Base-by-base conservation (phyloP, 257 asterid genomes). In the Nicotiana otophora region DNA sequence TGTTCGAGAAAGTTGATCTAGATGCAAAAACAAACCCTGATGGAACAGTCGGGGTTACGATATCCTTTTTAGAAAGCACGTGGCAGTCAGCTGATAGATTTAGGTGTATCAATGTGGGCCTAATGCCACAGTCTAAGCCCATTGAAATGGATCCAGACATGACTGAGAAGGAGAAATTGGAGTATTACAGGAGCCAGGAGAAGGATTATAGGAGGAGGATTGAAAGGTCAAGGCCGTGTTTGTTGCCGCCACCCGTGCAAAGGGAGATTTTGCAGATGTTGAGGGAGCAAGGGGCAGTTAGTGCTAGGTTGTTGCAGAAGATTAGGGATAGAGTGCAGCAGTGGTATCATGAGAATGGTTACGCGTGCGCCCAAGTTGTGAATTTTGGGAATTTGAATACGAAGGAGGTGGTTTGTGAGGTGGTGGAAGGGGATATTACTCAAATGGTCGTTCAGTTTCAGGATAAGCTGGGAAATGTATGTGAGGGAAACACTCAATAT, bases 391-490 rank as follows among this genome's bases (percentile, higher is more conserved):
- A 96, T 87, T 89, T 96, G 92, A 92, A 94, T 86, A 96, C 99
- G 0, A 91, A 84, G 51, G 98, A 96, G 86, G 97, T 96, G 63
- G 98, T 96, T 42, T 96, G 99, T 86, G 99, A 96, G 90, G 98
- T 96, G 75, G 98, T 94, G 86, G 99, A 96, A 90, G 99, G 99
- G 5, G 99, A 96, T 89, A 91, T 96, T 78, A 96, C 99, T 10
- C 97, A 96, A 85, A 20, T 94, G 77, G 92, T 90, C 75, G 84
- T 96, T 78, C 98, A 96, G 87, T 96, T 93, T 88, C 98, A 93
- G 89, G 99, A 96, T 89, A 96, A 96, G 89, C 92, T 96, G 83
- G 98, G 99, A 57, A 96, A 96, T 90, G 86, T 89, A 17, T 92
- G 98, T 30, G 98, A 94, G 83, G 99, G 99, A 70, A 96, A 91